These are phyloP conservation scores for Lupinus albus DNA, from an alignment of 306 rosid genomes.

Conservation along the genomic window DNA sequence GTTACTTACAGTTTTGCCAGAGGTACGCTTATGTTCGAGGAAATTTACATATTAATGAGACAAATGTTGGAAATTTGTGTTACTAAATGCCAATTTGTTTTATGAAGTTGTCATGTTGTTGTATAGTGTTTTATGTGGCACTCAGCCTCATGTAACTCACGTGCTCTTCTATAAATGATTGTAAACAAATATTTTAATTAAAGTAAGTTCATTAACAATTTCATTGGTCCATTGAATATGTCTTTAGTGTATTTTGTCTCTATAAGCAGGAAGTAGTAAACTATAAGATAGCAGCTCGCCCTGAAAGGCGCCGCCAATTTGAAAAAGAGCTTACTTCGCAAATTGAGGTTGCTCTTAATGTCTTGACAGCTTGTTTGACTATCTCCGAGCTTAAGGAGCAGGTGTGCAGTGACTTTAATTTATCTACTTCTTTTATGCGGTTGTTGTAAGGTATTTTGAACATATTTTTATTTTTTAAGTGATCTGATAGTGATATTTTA, in stretches of 20 bases:
- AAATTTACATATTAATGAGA: slow-evolving; percentile 30
- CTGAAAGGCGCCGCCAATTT: slow-evolving; percentile 95
- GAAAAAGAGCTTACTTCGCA: slow-evolving; percentile 95
- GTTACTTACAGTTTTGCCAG: slow-evolving; percentile 95
- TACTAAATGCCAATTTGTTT: slow-evolving; percentile 29
- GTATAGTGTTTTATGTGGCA: slow-evolving; percentile 22
- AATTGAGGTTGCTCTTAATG: slow-evolving; percentile 88
- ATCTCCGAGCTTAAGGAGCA: slow-evolving; percentile 95
- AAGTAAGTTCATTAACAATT: slow-evolving; percentile 31
- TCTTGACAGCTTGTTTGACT: slow-evolving; percentile 87
- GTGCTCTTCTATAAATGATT: slow-evolving; percentile 31
- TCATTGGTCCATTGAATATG: slow-evolving; percentile 32
- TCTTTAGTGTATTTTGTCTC: slow-evolving; percentile 40
- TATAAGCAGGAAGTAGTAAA: slow-evolving; percentile 84
- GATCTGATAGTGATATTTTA: slow-evolving; percentile 37
- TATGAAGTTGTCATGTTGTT: slow-evolving; percentile 18
- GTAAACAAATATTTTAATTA: slow-evolving; percentile 33
- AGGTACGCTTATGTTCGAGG: slow-evolving; percentile 56
- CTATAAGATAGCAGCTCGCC: slow-evolving; percentile 97
- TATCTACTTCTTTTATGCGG: slow-evolving; percentile 24
- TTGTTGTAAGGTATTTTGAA: slow-evolving; percentile 36
- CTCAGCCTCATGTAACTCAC: neutral
- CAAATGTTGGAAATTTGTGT: slow-evolving; percentile 21
- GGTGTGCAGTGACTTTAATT: slow-evolving; percentile 50
- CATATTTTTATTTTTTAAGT: slow-evolving; percentile 20